phyloP scores from a whole-genome alignment of 75 land plant genomes.

The Isoetes taiwanensis region DNA sequence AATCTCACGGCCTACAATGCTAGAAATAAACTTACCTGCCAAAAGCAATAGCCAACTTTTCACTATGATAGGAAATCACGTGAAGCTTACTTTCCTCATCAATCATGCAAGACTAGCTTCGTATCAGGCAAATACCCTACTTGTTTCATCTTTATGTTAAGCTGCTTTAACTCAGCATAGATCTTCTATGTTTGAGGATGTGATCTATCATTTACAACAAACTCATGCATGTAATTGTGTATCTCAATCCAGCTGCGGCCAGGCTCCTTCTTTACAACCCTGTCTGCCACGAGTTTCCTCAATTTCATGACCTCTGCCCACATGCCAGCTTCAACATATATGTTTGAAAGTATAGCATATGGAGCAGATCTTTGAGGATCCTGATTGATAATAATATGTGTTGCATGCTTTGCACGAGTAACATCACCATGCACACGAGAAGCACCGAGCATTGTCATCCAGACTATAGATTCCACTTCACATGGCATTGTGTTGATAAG shows the following conservation, averaged over 20 bases:
- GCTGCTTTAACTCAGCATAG: slow-evolving; percentile 1
- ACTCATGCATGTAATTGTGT: slow-evolving; percentile 30
- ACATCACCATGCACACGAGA: slow-evolving; percentile 43
- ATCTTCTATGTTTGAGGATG: slow-evolving; percentile 24
- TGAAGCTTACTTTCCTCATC: slow-evolving; percentile 7
- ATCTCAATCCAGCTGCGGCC: slow-evolving; percentile 51
- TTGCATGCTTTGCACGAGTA: slow-evolving; percentile 35
- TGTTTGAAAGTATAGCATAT: slow-evolving; percentile 33
- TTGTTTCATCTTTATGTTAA: slow-evolving; percentile 11
- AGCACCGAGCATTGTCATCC: slow-evolving; percentile 58
- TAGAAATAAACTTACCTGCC: too few species aligned
- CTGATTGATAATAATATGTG: slow-evolving; percentile 28
- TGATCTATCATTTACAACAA: slow-evolving; percentile 35
- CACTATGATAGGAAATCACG: too few species aligned
- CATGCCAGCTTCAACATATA: slow-evolving; percentile 32
- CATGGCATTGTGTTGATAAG: slow-evolving; percentile 49
- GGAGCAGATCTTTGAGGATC: slow-evolving; percentile 21
- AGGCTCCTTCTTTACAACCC: slow-evolving; percentile 29
- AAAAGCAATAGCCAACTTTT: too few species aligned
- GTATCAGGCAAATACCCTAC: not conserved
- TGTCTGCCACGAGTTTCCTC: slow-evolving; percentile 30
- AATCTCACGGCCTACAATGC: too few species aligned
- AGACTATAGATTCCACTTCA: slow-evolving; percentile 32
- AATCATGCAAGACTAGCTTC: not conserved
- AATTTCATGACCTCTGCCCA: slow-evolving; percentile 34